phyloP scores from a whole-genome alignment of 768 basidiomycete genomes.

The Mycena vulgaris region DNA sequence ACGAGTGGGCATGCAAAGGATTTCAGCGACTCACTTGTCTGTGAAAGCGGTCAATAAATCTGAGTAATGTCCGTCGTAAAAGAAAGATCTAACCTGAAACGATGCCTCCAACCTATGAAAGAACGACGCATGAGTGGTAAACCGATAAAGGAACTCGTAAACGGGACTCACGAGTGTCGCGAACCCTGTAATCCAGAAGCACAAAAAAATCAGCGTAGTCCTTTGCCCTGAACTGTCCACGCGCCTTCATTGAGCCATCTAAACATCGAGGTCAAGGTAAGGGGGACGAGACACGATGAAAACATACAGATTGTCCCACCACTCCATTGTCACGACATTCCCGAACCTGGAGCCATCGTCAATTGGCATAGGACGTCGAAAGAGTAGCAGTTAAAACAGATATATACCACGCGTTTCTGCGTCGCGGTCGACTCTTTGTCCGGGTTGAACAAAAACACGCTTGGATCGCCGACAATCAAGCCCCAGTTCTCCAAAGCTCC shows the following conservation, averaged over 20 bases:
- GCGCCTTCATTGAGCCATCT: slow-evolving; percentile 33
- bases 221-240: not conserved
- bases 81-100: slow-evolving; percentile 8
- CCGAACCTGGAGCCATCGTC: slow-evolving; percentile 60
- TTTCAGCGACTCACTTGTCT: slow-evolving; percentile 3
- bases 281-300: too few relatives aligned
- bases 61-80: not conserved
- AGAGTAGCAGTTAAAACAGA: too few relatives aligned
- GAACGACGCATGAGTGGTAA: too few relatives aligned
- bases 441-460: slow-evolving; percentile 70
- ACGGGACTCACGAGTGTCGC: slow-evolving; percentile 13
- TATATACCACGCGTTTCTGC: slow-evolving; percentile 70
- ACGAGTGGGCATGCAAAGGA: not conserved
- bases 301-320: slow-evolving; percentile 71
- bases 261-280: not conserved
- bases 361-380: not conserved
- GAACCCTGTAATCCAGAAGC: not conserved
- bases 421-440: slow-evolving; percentile 66
- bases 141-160: too few relatives aligned
- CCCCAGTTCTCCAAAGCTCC: slow-evolving; percentile 83
- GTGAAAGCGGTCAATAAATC: not conserved
- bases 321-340: slow-evolving; percentile 77
- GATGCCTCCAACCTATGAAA: not conserved
- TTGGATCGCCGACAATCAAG: slow-evolving; percentile 78
- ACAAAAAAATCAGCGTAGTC: not conserved